Conservation (phyloP, 78 protist species). For the Dictyostelium purpureum region DNA sequence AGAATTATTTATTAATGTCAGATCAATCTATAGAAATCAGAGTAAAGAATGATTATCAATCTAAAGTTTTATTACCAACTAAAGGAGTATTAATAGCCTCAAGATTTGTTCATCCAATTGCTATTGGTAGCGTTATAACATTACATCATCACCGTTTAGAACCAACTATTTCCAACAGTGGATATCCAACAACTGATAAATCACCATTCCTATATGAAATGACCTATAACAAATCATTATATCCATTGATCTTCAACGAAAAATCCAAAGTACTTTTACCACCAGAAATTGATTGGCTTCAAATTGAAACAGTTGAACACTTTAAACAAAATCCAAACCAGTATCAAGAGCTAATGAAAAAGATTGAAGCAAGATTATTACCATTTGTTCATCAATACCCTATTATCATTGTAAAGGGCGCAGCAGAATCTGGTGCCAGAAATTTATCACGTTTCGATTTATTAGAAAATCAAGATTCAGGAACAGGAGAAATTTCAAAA, state of each 20-base stretch:
- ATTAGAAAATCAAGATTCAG: background rate
- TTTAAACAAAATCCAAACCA: background rate
- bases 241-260: conserved; percentile 59
- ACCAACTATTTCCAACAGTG: conserved; percentile 10
- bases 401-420: conserved; percentile 74
- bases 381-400: conserved; percentile 35
- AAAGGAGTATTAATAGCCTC: conserved; percentile 60
- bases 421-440: conserved; percentile 80
- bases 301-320: conserved; percentile 14
- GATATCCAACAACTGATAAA: conserved; percentile 76
- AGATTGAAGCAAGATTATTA: conserved; percentile 34
- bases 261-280: conserved; percentile 27
- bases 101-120: conserved; percentile 38
- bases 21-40: background rate
- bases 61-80: background rate
- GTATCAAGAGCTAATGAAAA: background rate
- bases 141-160: conserved; percentile 77
- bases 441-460: conserved; percentile 64
- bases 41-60: background rate
- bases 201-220: conserved; percentile 77
- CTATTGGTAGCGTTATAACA: conserved; percentile 48
- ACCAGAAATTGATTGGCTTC: conserved; percentile 78
- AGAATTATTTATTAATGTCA: background rate
- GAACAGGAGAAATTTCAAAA: background rate
- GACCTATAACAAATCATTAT: conserved; percentile 75